These are phyloP conservation scores for Suaeda aralocaspica DNA, from an alignment of 148 eudicot genomes.

Conservation along the genomic window DNA sequence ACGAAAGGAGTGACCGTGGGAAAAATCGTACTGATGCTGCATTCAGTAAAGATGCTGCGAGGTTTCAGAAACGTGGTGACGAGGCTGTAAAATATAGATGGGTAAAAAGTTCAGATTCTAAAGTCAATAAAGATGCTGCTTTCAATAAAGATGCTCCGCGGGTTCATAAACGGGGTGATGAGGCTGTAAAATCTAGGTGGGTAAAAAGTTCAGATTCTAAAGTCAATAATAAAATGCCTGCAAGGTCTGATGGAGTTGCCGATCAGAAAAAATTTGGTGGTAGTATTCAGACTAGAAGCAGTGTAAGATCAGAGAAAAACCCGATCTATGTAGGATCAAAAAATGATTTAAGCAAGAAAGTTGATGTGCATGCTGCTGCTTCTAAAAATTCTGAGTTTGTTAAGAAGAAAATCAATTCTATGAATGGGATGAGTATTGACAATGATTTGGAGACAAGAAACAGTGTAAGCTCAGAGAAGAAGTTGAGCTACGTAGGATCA, in stretches of 20 bases:
- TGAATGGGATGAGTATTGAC: no score
- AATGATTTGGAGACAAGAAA: no score
- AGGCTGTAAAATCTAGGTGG: conserved; percentile 4
- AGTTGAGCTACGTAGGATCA: no score
- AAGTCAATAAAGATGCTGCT: conserved; percentile 11
- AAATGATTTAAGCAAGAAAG: conserved; percentile 17
- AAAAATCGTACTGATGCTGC: conserved; percentile 22
- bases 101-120: conserved; percentile 8
- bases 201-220: conserved; percentile 10
- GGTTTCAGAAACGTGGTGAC: conserved; percentile 5
- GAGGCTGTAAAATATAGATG: conserved; percentile 6
- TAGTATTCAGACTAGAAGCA: conserved; percentile 2
- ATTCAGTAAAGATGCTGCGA: conserved; percentile 9
- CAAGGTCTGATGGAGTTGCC: conserved; percentile 7
- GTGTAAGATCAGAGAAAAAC: conserved; percentile 10
- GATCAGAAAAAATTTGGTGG: conserved; percentile 3
- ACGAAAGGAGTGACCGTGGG: conserved; percentile 16
- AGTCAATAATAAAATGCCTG: neutral
- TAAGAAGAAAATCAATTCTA: no score
- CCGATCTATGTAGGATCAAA: conserved; percentile 8
- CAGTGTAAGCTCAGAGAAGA: no score
- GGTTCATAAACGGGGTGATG: conserved; percentile 8
- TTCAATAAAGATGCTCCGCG: conserved; percentile 9
- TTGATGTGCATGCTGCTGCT: conserved; percentile 7
- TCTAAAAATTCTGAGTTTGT: no score